Evolutionary conservation across 106 monocot genomes (phyloP), one percentile per base, ranked within the genome.

Genomic region (Platanthera zijinensis): DNA sequence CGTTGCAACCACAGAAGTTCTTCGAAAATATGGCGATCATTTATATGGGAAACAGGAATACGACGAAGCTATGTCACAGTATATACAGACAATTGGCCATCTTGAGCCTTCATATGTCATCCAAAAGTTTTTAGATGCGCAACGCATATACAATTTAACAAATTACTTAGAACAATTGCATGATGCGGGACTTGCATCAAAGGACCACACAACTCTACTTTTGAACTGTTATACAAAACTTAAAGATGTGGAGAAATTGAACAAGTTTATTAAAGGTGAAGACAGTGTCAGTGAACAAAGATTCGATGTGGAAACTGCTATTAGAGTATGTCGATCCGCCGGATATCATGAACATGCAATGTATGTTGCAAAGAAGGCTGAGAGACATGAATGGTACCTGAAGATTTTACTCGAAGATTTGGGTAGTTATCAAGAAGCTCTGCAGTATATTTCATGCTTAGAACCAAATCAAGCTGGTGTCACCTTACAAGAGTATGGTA

Each of bases 221-320:
- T 75, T 97, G 77, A 97, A 97, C 66, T 97, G 96, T 77, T 97
- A 97, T 79, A 97, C 96, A 8, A 97, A 97, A 79, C 75, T 97
- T 84, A 97, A 97, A 82, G 91, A 93, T 87, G 93, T 97, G 18
- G 93, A 94, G 63, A 97, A 97, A 77, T 76, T 97, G 64, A 91
- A 97, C 74, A 86, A 97, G 52, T 97, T 97, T 75, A 91, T 97
- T 52, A 97, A 91, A 84, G 93, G 93, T 72, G 93, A 85, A 52
- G 96, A 92, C 78, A 82, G 78, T 57, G 84, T 79, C 73, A 85
- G 87, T 50, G 96, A 93, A 63, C 89, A 85, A 73, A 93, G 84
- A 77, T 97, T 97, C 81, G 96, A 97, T 91, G 96, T 94, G 54
- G 96, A 97, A 83, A 97, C 96, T 76, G 96, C 93, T 68, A 97